Evolutionary conservation across 768 basidiomycete species (phyloP), one percentile per base, ranked within the genome.

Genomic region (Serendipita sp.): DNA sequence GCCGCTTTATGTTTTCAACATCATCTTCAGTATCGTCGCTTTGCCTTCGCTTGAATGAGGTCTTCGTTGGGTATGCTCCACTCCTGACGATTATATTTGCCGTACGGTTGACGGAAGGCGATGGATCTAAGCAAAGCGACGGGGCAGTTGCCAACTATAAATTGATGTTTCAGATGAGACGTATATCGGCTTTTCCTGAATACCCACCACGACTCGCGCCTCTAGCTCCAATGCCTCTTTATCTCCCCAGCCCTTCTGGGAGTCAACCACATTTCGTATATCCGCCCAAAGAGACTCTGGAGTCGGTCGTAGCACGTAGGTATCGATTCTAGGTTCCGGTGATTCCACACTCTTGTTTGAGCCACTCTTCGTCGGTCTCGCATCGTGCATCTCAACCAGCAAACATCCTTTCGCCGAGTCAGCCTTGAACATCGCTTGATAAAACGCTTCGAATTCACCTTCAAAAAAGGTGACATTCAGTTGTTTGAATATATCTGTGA

Each of bases 341-440:
- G 14, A 48, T 42, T 17, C 28, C 30, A 26, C 26, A 17, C 34
- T 88, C 84, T 63, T 79, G 82, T 61, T 70, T 71, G 69, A 34
- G 33, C 53, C 53, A n/a, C 30, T 24, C 53, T 74, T 78, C 62
- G 79, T 77, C 4, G 83, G 81, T 9, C 88, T 79, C 68, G 87
- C 86, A 69, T 92, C 88, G 38, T 86, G 75, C 26, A 91, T 77
- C 70, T 92, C 89, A 1, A 90, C 90, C 64, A 92, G 78, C 80
- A 92, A 82, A 68, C 88, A 89, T 41, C 90, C 90, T 92, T 42
- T 16, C 20, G 53, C 22, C 9, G 30, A 45, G 44, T 63, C 42
- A 42, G 24, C 24, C n/a, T 16, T 60, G 28, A 53, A 17, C 17
- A 16, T 42, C 38, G n/a, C 60, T 24, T 28, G 65, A 43, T 42